Conservation (phyloP, 179 eudicot species). For the Beta corolliflora region DNA sequence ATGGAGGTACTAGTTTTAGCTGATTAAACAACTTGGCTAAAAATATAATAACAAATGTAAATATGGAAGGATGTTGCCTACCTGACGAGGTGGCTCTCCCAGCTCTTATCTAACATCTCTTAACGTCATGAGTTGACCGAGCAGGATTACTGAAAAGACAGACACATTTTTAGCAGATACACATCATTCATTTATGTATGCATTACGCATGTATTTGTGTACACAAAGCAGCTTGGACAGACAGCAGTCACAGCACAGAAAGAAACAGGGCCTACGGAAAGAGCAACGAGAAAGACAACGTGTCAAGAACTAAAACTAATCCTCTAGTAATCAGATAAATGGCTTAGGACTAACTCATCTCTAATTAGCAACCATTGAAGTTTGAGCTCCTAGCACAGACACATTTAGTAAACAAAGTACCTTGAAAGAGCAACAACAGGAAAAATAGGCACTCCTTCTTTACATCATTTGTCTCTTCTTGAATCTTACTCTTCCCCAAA, state of each 20-base stretch:
- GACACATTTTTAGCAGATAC: neutral
- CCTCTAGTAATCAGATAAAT: neutral
- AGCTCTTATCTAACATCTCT: constrained; percentile 9
- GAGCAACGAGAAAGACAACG: neutral
- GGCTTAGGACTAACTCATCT: neutral
- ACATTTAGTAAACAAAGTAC: constrained; percentile 5
- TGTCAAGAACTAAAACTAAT: neutral
- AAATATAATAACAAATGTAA: neutral
- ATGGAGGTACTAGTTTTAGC: neutral
- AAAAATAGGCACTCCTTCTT: constrained; percentile 10
- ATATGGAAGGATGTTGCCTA: constrained; percentile 17
- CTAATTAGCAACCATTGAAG: neutral
- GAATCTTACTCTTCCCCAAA: constrained; percentile 16
- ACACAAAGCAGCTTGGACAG: neutral
- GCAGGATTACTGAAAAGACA: constrained; percentile 20
- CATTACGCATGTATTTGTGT: neutral
- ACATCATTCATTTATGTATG: neutral
- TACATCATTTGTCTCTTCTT: constrained; percentile 6
- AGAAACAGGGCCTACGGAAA: neutral
- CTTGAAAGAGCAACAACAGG: constrained; percentile 2
- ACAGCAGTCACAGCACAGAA: neutral
- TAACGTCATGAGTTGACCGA: neutral
- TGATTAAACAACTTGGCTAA: neutral
- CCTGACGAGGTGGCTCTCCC: constrained; percentile 15
- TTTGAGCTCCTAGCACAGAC: neutral